phyloP scores from a whole-genome alignment of 768 basidiomycete genomes.

The Podaxis sp. region DNA sequence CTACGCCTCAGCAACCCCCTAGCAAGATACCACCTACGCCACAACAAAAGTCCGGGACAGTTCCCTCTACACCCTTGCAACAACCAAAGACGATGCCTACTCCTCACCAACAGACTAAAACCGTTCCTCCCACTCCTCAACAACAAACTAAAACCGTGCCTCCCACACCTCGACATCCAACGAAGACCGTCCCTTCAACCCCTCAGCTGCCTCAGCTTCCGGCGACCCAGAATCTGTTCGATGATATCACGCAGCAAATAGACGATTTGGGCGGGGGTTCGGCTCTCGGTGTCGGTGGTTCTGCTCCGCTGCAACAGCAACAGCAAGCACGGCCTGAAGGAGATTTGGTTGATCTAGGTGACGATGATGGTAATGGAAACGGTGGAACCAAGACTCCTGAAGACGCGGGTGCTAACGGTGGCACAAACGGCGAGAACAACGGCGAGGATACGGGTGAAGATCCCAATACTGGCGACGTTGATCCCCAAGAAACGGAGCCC shows the following conservation, averaged over 20 bases:
- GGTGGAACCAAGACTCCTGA: neutral
- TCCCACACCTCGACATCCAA: neutral
- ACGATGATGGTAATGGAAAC: neutral
- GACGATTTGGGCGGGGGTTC: neutral
- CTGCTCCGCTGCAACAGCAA: neutral
- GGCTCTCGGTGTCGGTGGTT: neutral
- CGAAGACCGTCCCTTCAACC: neutral
- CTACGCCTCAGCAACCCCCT: neutral
- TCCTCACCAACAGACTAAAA: neutral
- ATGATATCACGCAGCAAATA: neutral
- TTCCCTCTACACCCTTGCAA: neutral
- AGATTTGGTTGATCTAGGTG: neutral
- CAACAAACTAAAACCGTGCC: neutral
- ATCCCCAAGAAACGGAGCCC: neutral
- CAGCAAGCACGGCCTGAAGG: neutral
- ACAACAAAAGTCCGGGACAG: neutral
- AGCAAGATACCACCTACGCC: neutral
- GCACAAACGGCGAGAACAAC: neutral
- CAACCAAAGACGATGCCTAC: neutral
- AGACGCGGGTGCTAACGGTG: neutral
- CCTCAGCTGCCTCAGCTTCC: neutral
- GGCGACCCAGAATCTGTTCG: neutral
- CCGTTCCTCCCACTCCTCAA: neutral
- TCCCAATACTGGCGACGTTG: neutral
- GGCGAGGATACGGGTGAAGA: neutral